phyloP scores from a whole-genome alignment of 179 eudicot genomes.

The Kewa caespitosa region DNA sequence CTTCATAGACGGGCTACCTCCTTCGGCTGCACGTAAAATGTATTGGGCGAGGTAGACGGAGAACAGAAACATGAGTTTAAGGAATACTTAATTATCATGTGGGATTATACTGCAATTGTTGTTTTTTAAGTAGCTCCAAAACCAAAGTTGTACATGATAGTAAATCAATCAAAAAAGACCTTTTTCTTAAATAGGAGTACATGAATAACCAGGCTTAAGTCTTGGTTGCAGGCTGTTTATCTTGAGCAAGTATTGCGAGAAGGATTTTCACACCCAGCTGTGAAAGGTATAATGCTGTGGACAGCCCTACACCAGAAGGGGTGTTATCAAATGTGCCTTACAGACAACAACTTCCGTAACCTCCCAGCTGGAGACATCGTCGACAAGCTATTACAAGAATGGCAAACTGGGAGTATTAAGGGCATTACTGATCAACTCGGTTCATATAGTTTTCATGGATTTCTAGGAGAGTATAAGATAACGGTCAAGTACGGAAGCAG shows the following conservation, averaged over 20 bases:
- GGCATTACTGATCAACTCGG: conserved; percentile 64
- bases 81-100: no score
- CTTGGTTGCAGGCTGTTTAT: conserved; percentile 51
- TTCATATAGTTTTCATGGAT: conserved; percentile 61
- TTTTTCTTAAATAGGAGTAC: not conserved
- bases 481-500: conserved; percentile 39
- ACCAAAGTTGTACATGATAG: not conserved
- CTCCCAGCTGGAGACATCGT: conserved; percentile 76
- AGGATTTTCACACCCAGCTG: conserved; percentile 71
- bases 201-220: no score
- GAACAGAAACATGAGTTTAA: no score
- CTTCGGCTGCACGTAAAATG: no score
- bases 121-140: no score
- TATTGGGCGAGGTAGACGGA: no score
- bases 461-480: conserved; percentile 64
- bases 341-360: conserved; percentile 56
- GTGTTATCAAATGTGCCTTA: conserved; percentile 92
- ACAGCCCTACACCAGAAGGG: conserved; percentile 61
- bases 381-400: conserved; percentile 61
- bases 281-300: conserved; percentile 86
- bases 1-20: no score
- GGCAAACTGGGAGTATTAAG: conserved; percentile 52
- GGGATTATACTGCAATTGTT: not conserved
- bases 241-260: conserved; percentile 78
- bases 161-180: not conserved